These are phyloP conservation scores for Elongisporangium prolatum DNA, from an alignment of 352 stramenopile genomes.

Conservation along the genomic window DNA sequence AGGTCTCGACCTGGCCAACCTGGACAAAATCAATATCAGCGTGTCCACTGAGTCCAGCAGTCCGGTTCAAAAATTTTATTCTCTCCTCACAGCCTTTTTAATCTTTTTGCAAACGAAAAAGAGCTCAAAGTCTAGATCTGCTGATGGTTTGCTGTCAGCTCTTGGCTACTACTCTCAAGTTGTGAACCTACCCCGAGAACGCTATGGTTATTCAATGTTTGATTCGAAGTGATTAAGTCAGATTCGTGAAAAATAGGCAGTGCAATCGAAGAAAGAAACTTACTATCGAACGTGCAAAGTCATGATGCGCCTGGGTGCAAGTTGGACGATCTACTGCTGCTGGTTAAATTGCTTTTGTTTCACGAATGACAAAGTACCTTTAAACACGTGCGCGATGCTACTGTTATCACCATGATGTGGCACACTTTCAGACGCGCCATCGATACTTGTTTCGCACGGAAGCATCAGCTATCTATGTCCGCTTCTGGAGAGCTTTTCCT, in stretches of 20 bases:
- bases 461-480: conserved; percentile 8
- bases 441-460: conserved; percentile 16
- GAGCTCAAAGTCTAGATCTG: conserved; percentile 2
- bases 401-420: conserved; percentile 14
- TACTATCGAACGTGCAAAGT: conserved; percentile 10
- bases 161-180: conserved; percentile 13
- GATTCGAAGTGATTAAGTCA: conserved; percentile 10
- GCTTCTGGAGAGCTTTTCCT: conserved; percentile 11
- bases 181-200: conserved; percentile 7
- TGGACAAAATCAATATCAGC: background rate
- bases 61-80: conserved; percentile 8
- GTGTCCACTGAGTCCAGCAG: background rate
- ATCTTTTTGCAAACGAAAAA: conserved; percentile 17
- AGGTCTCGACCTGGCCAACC: background rate
- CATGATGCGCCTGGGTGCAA: conserved; percentile 16
- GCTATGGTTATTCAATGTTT: conserved; percentile 1
- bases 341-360: conserved; percentile 8
- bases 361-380: background rate
- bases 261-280: conserved; percentile 17
- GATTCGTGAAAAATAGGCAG: conserved; percentile 17
- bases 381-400: conserved; percentile 11
- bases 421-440: conserved; percentile 10
- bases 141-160: conserved; percentile 6
- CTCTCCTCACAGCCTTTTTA: conserved; percentile 9
- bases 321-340: conserved; percentile 8